Evolutionary conservation across 2,329 filamentous ascomycete genomes (phyloP).

Genomic region (Juglanconis juglandina): DNA sequence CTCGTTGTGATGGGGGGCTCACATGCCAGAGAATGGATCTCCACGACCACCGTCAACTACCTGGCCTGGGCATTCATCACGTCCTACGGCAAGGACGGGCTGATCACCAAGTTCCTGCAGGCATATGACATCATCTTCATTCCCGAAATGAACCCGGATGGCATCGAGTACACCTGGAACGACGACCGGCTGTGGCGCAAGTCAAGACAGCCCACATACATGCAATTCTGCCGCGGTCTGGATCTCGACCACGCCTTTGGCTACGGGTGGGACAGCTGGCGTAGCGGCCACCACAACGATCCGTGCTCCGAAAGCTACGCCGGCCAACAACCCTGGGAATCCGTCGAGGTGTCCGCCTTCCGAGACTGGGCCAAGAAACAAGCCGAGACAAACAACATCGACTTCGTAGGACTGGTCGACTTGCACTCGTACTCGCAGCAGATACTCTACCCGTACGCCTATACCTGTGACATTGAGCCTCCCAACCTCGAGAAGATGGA

Average conservation of each 20-base stretch:
- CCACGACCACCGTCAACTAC: slow-evolving; percentile 85
- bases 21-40: slow-evolving; percentile 97
- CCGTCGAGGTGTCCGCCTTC: slow-evolving; percentile 70
- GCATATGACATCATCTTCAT: slow-evolving; percentile 86
- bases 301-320: slow-evolving; percentile 91
- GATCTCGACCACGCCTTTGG: slow-evolving; percentile 87
- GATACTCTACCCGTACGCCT: slow-evolving; percentile 88
- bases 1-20: slow-evolving; percentile 79
- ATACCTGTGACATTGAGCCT: slow-evolving; percentile 72
- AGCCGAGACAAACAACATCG: slow-evolving; percentile 64
- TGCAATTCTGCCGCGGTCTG: slow-evolving; percentile 80
- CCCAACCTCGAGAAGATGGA: slow-evolving; percentile 88
- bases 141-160: slow-evolving; percentile 87
- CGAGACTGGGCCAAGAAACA: slow-evolving; percentile 82
- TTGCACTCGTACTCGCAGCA: slow-evolving; percentile 95
- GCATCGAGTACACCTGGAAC: slow-evolving; percentile 91
- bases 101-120: slow-evolving; percentile 74
- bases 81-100: slow-evolving; percentile 68
- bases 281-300: slow-evolving; percentile 56
- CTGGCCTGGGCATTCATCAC: slow-evolving; percentile 85
- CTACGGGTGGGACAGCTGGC: slow-evolving; percentile 74
- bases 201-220: slow-evolving; percentile 77
- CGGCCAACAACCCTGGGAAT: slow-evolving; percentile 79
- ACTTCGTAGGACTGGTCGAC: slow-evolving; percentile 83
- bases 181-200: slow-evolving; percentile 93